Base-by-base conservation (phyloP, 768 basidiomycete genomes). In the Mycena rebaudengoi region DNA sequence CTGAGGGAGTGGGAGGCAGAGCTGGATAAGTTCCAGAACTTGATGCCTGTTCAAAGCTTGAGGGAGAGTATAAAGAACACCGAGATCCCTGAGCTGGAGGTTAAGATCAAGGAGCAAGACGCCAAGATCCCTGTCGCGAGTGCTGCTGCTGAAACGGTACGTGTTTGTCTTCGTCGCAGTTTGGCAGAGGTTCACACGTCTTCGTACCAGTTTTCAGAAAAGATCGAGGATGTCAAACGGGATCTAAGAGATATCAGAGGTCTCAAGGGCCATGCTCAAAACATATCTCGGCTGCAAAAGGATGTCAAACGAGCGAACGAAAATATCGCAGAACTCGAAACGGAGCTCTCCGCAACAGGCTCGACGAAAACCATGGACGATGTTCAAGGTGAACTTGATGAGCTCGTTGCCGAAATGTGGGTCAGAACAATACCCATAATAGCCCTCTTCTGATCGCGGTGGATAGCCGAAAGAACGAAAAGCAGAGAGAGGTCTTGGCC, bases 281-380 rank as follows among this genome's bases (percentile, higher is more conserved):
- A 83, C 4, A 82, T 94, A 40, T 76, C 82, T 2, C 86, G 88
- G 49, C 79, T 89, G 20, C 85, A 85, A 54, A 81, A 78, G 69
- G 89, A 94, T 66, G 75, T 88, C 33, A 81, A 86, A 54, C 80
- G 80, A 14, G 82, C 94, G 18, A 81, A 83, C 53, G 78, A 83
- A 40, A 93, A 95, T 37, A 85, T 91, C 44, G 64, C 74, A 10
- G 78, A 81, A 46, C 78, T 95, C 44, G 94, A 98, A 75, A 78
- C 79, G 46, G 87, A 91, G 46, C 83, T 99, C 16, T 78, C 83
- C 20, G 77, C 84, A 7, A 88, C 88, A 2, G 96, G 96, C 2
- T 91, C 90, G 32, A 85, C 86, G 14, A 93, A 88, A 75, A 95
- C 96, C 1, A 85, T 87, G 1, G 92, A 95, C 45, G 95, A 96